Conservation (phyloP, 2,329 filamentous ascomycete species). For the Trichophaea hybrida region DNA sequence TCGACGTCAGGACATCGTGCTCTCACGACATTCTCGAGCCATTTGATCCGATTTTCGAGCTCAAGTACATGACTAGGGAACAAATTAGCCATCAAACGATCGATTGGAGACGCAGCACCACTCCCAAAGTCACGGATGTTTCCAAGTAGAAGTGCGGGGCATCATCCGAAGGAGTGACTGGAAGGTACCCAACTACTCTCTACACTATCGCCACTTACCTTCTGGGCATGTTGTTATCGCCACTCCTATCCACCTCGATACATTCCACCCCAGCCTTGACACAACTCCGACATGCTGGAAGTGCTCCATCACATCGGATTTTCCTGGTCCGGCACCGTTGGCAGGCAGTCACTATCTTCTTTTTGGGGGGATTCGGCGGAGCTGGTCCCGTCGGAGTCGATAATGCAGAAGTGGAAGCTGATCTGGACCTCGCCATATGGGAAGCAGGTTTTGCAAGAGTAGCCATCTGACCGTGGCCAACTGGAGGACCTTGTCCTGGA, state of each 20-base stretch:
- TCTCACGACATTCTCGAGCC: slow-evolving; percentile 18
- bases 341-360: slow-evolving; percentile 30
- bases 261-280: slow-evolving; percentile 28
- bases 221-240: slow-evolving; percentile 22
- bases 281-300: slow-evolving; percentile 29
- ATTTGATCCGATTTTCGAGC: slow-evolving; percentile 23
- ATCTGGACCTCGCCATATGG: slow-evolving; percentile 24
- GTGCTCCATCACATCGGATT: slow-evolving; percentile 29
- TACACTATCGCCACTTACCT: slow-evolving; percentile 12
- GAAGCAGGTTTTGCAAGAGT: slow-evolving; percentile 13
- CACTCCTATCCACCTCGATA: slow-evolving; percentile 25
- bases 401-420: slow-evolving; percentile 26
- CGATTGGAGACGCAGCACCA: slow-evolving; percentile 1
- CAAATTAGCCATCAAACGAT: not conserved
- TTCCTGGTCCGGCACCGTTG: slow-evolving; percentile 30
- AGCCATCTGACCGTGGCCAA: slow-evolving; percentile 1
- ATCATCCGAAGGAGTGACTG: not conserved
- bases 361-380: slow-evolving; percentile 20
- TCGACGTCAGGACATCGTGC: slow-evolving; percentile 16
- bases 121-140: slow-evolving; percentile 10
- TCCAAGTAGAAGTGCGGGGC: not conserved
- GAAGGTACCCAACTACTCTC: not conserved
- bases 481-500: not conserved
- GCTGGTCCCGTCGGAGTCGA: slow-evolving; percentile 27
- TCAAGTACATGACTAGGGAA: slow-evolving; percentile 22